These are phyloP conservation scores for Zoysia japonica DNA, from an alignment of 176 grass and related monocot genomes.

Conservation along the genomic window DNA sequence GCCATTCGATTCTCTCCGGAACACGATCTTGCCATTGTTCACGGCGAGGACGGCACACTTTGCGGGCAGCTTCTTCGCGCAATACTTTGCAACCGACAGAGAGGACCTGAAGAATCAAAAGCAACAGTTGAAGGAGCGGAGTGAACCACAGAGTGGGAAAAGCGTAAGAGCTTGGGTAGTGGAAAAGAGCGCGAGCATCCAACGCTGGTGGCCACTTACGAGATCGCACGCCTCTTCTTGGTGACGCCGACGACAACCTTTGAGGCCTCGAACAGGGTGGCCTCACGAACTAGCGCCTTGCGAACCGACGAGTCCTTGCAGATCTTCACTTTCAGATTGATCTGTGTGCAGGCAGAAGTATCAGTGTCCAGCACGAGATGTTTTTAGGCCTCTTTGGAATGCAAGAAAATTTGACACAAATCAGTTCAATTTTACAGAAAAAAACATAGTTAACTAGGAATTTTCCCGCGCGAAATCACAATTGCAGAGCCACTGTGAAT, in stretches of 20 bases:
- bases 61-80: constrained; percentile 73
- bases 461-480: no score
- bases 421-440: no score
- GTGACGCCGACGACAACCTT: constrained; percentile 70
- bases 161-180: neutral
- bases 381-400: no score
- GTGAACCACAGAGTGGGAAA: constrained; percentile 15
- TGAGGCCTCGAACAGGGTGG: constrained; percentile 59
- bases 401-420: no score
- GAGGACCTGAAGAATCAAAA: constrained; percentile 51
- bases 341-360: constrained; percentile 40
- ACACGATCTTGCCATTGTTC: constrained; percentile 88
- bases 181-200: constrained; percentile 33
- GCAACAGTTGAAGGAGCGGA: constrained; percentile 8
- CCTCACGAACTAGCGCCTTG: constrained; percentile 76
- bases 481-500: neutral
- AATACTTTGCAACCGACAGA: constrained; percentile 76
- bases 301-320: constrained; percentile 82
- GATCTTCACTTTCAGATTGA: constrained; percentile 91
- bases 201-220: constrained; percentile 42
- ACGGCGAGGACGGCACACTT: constrained; percentile 72
- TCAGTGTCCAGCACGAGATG: constrained; percentile 2
- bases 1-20: constrained; percentile 53
- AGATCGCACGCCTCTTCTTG: constrained; percentile 56
- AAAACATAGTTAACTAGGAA: no score